Evolutionary conservation across 192 early-diverging fungal species (phyloP).

Genomic region (Coemansia sp.): DNA sequence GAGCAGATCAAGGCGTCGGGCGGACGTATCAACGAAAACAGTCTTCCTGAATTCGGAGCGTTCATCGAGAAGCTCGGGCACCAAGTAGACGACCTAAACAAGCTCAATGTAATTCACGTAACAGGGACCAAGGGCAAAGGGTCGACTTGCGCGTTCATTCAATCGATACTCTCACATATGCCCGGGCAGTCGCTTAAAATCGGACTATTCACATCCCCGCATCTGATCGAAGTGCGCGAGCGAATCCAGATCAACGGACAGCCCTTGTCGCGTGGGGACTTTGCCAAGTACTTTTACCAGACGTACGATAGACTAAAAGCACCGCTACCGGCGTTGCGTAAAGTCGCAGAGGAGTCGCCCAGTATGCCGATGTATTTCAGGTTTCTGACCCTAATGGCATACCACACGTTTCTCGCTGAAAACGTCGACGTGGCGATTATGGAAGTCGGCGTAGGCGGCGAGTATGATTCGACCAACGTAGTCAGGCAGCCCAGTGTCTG

Average conservation of each 20-base stretch:
- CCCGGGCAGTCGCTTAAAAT: constrained; percentile 34
- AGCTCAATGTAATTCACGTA: constrained; percentile 77
- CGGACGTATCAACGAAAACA: constrained; percentile 31
- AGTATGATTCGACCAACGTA: constrained; percentile 86
- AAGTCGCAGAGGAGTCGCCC: constrained; percentile 23
- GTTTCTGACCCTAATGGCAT: constrained; percentile 88
- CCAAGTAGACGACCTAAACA: constrained; percentile 68
- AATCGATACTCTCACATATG: constrained; percentile 70
- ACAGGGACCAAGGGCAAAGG: constrained; percentile 90
- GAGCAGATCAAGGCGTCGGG: constrained; percentile 64
- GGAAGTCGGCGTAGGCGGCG: constrained; percentile 84
- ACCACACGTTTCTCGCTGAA: constrained; percentile 84
- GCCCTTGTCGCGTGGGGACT: constrained; percentile 72
- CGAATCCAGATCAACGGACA: constrained; percentile 90
- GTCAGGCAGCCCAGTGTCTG: constrained; percentile 73
- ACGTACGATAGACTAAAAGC: constrained; percentile 74
- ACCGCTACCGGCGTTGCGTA: constrained; percentile 21
- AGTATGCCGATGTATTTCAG: constrained; percentile 82
- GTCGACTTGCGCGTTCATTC: constrained; percentile 79
- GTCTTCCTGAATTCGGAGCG: constrained; percentile 38
- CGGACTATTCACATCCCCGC: constrained; percentile 93
- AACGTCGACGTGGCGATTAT: constrained; percentile 79
- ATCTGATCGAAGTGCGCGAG: constrained; percentile 90
- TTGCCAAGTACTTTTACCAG: constrained; percentile 88
- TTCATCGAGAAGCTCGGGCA: constrained; percentile 37